A percentile compares a stretch with the other conserved stretches of the same genome.
phyloP scores from a whole-genome alignment of 805 yeast species.

The Alloascoidea africana region DNA sequence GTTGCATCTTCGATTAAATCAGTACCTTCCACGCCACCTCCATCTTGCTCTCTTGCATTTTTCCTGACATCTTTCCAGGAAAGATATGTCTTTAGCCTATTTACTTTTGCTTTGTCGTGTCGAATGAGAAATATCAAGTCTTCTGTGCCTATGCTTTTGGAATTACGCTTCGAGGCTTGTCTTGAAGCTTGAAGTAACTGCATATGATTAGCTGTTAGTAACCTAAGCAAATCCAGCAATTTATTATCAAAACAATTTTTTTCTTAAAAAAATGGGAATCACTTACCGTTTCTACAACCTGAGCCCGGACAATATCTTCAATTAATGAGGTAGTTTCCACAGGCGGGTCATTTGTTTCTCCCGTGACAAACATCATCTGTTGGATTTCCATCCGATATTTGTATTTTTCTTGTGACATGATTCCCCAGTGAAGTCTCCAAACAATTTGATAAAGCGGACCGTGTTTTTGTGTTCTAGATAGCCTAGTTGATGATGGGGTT shows the following conservation, averaged over 20 bases:
- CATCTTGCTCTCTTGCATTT: conserved; percentile 51
- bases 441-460: no score
- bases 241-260: no score
- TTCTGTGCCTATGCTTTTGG: conserved; percentile 77
- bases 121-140: conserved; percentile 87
- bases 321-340: conserved; percentile 82
- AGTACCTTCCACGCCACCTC: conserved; percentile 42
- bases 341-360: conserved; percentile 92
- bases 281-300: conserved; percentile 65
- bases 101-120: conserved; percentile 89
- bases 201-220: neutral
- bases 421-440: no score
- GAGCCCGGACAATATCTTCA: conserved; percentile 91
- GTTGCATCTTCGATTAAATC: conserved; percentile 33
- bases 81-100: conserved; percentile 74
- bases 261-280: conserved; percentile 1
- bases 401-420: conserved; percentile 21
- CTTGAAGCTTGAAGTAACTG: conserved; percentile 52
- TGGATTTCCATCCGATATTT: conserved; percentile 87
- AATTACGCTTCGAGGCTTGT: conserved; percentile 67
- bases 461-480: no score
- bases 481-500: no score
- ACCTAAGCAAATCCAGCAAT: neutral
- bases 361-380: conserved; percentile 96
- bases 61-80: conserved; percentile 97